Evolutionary conservation across 2,329 filamentous ascomycete species (phyloP).

Genomic region (Talaromyces sp.): DNA sequence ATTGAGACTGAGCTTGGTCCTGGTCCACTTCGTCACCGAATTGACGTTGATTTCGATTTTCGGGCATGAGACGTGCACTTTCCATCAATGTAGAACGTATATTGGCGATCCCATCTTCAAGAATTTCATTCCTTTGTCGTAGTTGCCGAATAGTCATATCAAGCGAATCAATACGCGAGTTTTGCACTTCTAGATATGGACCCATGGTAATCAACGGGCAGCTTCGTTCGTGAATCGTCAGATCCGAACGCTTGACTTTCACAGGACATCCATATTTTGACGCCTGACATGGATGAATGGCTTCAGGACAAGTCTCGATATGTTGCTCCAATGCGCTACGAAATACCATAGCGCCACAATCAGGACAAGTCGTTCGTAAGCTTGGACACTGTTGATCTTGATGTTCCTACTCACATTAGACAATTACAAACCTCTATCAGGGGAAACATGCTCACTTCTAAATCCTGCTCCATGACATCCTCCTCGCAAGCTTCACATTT

Average conservation of each 20-base stretch:
- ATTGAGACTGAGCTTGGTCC: slow-evolving; percentile 10
- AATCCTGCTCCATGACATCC: slow-evolving; percentile 54
- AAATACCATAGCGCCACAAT: slow-evolving; percentile 37
- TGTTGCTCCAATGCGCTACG: slow-evolving; percentile 38
- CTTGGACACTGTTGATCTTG: slow-evolving; percentile 38
- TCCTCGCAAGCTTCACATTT: slow-evolving; percentile 55
- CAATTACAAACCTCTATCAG: not conserved
- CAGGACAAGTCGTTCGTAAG: slow-evolving; percentile 37
- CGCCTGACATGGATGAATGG: slow-evolving; percentile 38
- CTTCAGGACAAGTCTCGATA: slow-evolving; percentile 38
- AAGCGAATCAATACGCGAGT: slow-evolving; percentile 44
- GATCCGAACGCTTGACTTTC: slow-evolving; percentile 37
- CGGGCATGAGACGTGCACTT: slow-evolving; percentile 26
- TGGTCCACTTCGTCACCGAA: not conserved
- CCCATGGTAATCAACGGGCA: slow-evolving; percentile 54
- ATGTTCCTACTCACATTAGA: slow-evolving; percentile 32
- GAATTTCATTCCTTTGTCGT: slow-evolving; percentile 49
- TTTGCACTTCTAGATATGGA: slow-evolving; percentile 46
- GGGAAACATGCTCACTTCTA: slow-evolving; percentile 43
- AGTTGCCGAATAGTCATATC: slow-evolving; percentile 46
- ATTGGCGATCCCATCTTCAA: slow-evolving; percentile 46
- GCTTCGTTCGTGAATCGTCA: slow-evolving; percentile 45
- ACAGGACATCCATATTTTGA: slow-evolving; percentile 46
- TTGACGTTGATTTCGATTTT: slow-evolving; percentile 5
- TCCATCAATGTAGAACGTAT: slow-evolving; percentile 42